Evolutionary conservation across 192 early-diverging fungal species (phyloP).

Genomic region (Phlyctochytrium bullatum): DNA sequence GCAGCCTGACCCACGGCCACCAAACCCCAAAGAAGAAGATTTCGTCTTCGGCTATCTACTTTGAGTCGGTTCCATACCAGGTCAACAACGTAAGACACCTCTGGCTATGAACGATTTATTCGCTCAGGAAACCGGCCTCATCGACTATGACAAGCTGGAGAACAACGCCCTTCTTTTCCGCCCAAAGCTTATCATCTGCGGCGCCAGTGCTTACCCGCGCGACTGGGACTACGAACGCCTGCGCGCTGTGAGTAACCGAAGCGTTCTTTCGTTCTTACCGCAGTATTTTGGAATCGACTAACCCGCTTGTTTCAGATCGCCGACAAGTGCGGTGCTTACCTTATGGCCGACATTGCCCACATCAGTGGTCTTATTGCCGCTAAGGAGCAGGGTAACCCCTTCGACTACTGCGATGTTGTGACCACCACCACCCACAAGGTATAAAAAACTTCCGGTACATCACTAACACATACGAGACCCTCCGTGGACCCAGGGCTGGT

Average conservation of each 20-base stretch:
- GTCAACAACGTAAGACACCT: constrained; percentile 59
- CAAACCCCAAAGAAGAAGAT: constrained; percentile 99
- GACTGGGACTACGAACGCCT: constrained; percentile 98
- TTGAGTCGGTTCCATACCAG: constrained; percentile 98
- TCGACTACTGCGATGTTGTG: constrained; percentile 97
- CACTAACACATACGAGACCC: constrained; percentile 51
- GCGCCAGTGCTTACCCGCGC: constrained; percentile 96
- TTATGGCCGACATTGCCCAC: constrained; percentile 99
- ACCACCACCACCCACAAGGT: constrained; percentile 99
- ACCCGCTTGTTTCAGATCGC: constrained; percentile 62
- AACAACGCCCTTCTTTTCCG: constrained; percentile 91
- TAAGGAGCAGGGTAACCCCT: constrained; percentile 88
- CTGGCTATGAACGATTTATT: constrained; percentile 3
- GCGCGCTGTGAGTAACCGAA: constrained; percentile 56
- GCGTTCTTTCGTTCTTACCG: neutral
- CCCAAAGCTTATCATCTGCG: constrained; percentile 98
- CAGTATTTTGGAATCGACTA: constrained; percentile 1
- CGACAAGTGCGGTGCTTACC: constrained; percentile 92
- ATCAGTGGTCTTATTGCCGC: constrained; percentile 94
- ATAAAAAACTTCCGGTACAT: neutral
- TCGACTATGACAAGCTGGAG: constrained; percentile 96
- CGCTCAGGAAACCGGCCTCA: constrained; percentile 67
- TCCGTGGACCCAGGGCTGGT: constrained; percentile 98
- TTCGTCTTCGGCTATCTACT: constrained; percentile 99
- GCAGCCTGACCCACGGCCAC: constrained; percentile 94